Conservation (phyloP, 148 eudicot genomes). For the Spergularia bocconei region DNA sequence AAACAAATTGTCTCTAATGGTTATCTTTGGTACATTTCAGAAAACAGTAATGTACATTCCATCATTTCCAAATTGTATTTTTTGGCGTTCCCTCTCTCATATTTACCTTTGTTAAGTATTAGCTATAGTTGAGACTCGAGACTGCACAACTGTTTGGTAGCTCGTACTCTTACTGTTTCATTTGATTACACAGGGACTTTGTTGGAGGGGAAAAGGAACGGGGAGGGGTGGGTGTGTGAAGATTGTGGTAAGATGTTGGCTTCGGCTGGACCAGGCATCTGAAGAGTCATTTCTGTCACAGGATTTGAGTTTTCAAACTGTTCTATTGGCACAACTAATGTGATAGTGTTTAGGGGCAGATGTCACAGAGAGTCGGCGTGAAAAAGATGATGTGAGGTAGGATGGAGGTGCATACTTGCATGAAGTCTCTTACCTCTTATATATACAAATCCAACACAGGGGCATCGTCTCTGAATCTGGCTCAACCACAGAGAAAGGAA, state of each 20-base stretch:
- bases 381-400: slow-evolving; percentile 37
- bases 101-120: neutral
- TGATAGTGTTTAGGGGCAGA: slow-evolving; percentile 16
- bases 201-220: neutral
- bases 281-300: slow-evolving; percentile 30
- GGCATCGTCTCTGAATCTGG: neutral
- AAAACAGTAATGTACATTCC: neutral
- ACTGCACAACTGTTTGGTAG: too few relatives aligned
- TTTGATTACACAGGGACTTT: neutral
- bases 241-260: neutral
- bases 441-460: slow-evolving; percentile 11
- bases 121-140: neutral
- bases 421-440: slow-evolving; percentile 21
- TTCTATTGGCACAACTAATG: slow-evolving; percentile 13
- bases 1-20: neutral
- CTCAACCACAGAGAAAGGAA: neutral
- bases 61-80: neutral
- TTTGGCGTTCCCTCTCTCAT: neutral
- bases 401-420: slow-evolving; percentile 38
- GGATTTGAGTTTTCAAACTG: slow-evolving; percentile 40
- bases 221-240: neutral
- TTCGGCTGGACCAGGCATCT: neutral
- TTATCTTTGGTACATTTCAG: neutral
- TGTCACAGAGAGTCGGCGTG: slow-evolving; percentile 34
- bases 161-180: neutral